Percentiles rank a stretch among this genome's conserved stretches.
phyloP scores from a whole-genome alignment of 208 protist species.

The Zelonia costaricensis region DNA sequence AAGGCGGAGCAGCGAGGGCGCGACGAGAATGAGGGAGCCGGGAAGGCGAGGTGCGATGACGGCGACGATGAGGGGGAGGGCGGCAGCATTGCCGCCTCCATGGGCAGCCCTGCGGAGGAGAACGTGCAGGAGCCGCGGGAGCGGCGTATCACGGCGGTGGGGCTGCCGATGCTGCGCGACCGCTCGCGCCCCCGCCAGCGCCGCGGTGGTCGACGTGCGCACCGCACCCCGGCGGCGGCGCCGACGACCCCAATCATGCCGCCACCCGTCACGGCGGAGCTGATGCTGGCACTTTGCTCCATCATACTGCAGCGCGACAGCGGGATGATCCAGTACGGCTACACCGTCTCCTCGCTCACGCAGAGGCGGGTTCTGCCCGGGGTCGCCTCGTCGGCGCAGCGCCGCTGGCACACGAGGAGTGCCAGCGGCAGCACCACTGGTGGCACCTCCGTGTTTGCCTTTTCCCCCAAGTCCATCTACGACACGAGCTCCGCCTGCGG shows the following conservation, averaged over 20 bases:
- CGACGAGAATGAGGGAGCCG: not conserved
- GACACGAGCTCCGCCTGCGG: not conserved
- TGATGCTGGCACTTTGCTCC: slow-evolving; percentile 55
- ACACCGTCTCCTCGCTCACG: slow-evolving; percentile 53
- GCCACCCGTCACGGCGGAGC: slow-evolving; percentile 49
- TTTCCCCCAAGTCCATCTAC: slow-evolving; percentile 7
- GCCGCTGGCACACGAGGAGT: slow-evolving; percentile 14
- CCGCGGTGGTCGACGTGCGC: not conserved
- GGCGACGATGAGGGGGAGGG: not conserved
- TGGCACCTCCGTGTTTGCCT: not conserved
- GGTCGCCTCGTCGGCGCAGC: slow-evolving; percentile 25
- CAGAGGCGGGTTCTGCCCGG: slow-evolving; percentile 36
- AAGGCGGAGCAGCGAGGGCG: not conserved
- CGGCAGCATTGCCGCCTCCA: too few species aligned
- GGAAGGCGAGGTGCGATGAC: not conserved
- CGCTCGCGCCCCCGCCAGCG: too few species aligned
- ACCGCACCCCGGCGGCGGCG: not conserved
- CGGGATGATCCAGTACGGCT: slow-evolving; percentile 56
- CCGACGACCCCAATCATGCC: slow-evolving; percentile 27
- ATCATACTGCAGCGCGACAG: slow-evolving; percentile 55
- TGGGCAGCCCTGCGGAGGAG: too few species aligned
- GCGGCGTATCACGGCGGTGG: too few species aligned
- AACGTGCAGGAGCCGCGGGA: too few species aligned
- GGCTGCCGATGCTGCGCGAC: too few species aligned
- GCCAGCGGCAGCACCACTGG: not conserved